Base-by-base conservation (phyloP, 257 asterid species). In the Schizonepeta tenuifolia region DNA sequence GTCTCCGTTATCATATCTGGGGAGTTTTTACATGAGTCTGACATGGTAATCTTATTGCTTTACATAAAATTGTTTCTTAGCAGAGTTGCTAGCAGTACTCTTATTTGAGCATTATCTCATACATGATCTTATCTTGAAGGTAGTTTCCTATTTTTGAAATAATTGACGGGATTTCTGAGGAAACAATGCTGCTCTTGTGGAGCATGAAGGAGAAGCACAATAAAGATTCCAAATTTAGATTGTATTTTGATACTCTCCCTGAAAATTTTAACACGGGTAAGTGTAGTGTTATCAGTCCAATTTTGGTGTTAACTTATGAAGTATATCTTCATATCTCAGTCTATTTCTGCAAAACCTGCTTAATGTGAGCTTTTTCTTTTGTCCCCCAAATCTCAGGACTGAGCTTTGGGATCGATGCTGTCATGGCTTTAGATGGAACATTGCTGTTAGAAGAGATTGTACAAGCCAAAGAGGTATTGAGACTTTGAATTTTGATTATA, bases 181-280 rank as follows among this genome's bases (percentile, higher is more conserved):
- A 91, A 85, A 94, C 98, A 69, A 86, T 94, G 95, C 69, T 94
- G 84, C 89, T 94, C 44, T 81, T 94, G 75, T 94, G 98, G 98
- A 89, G 98, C 95, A 89, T 94, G 96, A 94, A 85, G 88, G 98
- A 93, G 89, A 93, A 81, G 86, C 84, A 89, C 85, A 80, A 87
- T 54, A 65, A 64, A 9, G 38, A 50, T 49, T 93, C 98, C 80
- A 86, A 73, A 67, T 88, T 81, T 75, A 89, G 81, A 84, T 77
- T 87, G 72, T 94, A 88, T 82, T 94, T 91, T 66, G 96, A 88
- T 69, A 72, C 96, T 18, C 80, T 94, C 50, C 97, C 97, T 0
- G 80, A 82, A 77, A 78, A 71, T 22, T 88, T 94, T 76, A 83
- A 94, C 81, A 94, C 98, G 17, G 97, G 98, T 83, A 77, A 33